Evolutionary conservation across 2,329 filamentous ascomycete species (phyloP).

Genomic region (Beauveria bassiana): DNA sequence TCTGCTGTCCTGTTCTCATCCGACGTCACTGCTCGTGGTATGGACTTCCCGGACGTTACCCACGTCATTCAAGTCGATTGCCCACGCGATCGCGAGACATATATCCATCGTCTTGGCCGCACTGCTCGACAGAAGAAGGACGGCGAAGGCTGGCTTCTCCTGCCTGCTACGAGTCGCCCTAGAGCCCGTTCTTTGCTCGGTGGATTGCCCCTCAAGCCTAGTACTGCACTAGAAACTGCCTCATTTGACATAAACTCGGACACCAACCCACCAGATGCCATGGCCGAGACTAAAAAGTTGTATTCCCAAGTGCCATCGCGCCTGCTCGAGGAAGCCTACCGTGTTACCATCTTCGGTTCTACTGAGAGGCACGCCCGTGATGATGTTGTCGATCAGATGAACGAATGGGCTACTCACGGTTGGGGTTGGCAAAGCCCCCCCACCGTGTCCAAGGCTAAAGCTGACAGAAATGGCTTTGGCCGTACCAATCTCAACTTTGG

Average conservation of each 20-base stretch:
- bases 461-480: slow-evolving; percentile 25
- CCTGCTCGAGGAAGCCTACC: slow-evolving; percentile 39
- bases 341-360: slow-evolving; percentile 45
- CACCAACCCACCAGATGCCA: background rate
- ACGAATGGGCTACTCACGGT: slow-evolving; percentile 41
- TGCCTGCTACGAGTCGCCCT: slow-evolving; percentile 46
- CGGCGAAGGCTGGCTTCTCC: slow-evolving; percentile 62
- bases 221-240: slow-evolving; percentile 43
- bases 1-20: slow-evolving; percentile 66
- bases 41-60: slow-evolving; percentile 77
- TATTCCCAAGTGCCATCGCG: slow-evolving; percentile 32
- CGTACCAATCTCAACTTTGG: slow-evolving; percentile 29
- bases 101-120: slow-evolving; percentile 70
- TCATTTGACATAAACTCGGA: slow-evolving; percentile 22
- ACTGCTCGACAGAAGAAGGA: slow-evolving; percentile 68
- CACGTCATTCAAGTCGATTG: slow-evolving; percentile 68
- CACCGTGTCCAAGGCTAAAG: slow-evolving; percentile 20
- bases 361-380: slow-evolving; percentile 33
- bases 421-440: slow-evolving; percentile 48
- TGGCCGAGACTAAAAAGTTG: slow-evolving; percentile 18
- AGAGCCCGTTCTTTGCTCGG: slow-evolving; percentile 43
- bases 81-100: slow-evolving; percentile 58
- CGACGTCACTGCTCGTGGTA: slow-evolving; percentile 72
- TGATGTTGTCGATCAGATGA: slow-evolving; percentile 40
- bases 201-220: slow-evolving; percentile 53